These are phyloP conservation scores for Hypoxylon sp. DNA, from an alignment of 2,329 filamentous ascomycete species.

Conservation along the genomic window DNA sequence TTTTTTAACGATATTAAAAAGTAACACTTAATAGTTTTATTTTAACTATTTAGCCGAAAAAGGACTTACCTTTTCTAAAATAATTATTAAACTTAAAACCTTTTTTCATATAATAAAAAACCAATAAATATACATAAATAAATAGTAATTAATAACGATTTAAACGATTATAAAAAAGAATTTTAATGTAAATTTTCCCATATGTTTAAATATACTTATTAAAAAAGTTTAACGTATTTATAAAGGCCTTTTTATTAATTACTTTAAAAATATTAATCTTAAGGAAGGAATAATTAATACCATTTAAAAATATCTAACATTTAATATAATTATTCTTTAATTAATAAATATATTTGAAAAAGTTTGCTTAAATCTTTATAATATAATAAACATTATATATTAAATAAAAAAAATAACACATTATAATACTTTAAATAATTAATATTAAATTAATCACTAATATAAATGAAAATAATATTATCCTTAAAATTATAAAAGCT, in stretches of 20 bases:
- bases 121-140: too few species aligned
- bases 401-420: not conserved
- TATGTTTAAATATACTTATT: not conserved
- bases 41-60: too few species aligned
- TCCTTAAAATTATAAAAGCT: not conserved
- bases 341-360: constrained; percentile 1
- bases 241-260: constrained; percentile 7
- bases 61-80: too few species aligned
- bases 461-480: not conserved
- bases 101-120: too few species aligned
- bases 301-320: constrained; percentile 5
- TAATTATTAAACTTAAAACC: too few species aligned
- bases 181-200: not conserved
- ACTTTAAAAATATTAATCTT: constrained; percentile 3
- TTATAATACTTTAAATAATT: not conserved
- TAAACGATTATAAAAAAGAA: not conserved
- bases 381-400: not conserved
- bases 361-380: not conserved
- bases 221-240: constrained; percentile 4
- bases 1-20: too few species aligned
- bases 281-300: constrained; percentile 9
- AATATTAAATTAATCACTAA: constrained; percentile 9
- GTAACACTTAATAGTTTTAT: too few species aligned
- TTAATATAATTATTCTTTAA: not conserved
- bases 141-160: too few species aligned